Percentiles rank a stretch among this genome's conserved stretches.
phyloP scores from a whole-genome alignment of 2,329 filamentous ascomycete genomes.

The Cyphellophora attinorum region DNA sequence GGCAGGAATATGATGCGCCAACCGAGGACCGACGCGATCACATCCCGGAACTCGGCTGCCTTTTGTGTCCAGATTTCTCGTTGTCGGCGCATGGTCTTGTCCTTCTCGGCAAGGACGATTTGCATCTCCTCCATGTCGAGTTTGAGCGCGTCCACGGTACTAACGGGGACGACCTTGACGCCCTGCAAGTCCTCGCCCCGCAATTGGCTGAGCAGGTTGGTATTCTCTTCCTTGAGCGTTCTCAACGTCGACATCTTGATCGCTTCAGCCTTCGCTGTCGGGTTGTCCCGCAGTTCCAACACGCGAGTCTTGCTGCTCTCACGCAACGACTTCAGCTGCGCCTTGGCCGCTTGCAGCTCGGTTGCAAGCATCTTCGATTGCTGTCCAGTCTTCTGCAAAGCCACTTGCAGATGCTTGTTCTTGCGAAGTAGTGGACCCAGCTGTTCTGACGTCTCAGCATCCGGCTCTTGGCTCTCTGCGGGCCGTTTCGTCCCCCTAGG shows the following conservation, averaged over 20 bases:
- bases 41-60: conserved; percentile 88
- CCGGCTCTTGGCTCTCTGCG: conserved; percentile 31
- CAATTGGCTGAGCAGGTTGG: conserved; percentile 68
- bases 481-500: conserved; percentile 53
- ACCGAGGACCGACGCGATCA: conserved; percentile 81
- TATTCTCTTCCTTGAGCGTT: conserved; percentile 73
- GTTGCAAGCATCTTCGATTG: conserved; percentile 61
- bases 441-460: conserved; percentile 54
- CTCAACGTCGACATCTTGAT: conserved; percentile 73
- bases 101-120: conserved; percentile 55
- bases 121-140: conserved; percentile 66
- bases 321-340: conserved; percentile 61
- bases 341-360: conserved; percentile 61
- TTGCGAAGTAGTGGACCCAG: conserved; percentile 78
- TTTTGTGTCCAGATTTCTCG: conserved; percentile 91
- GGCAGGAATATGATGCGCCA: conserved; percentile 95
- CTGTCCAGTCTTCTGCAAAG: conserved; percentile 60
- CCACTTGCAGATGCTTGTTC: conserved; percentile 74
- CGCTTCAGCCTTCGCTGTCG: conserved; percentile 74
- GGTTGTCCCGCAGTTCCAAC: conserved; percentile 81
- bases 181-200: conserved; percentile 34
- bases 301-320: conserved; percentile 69
- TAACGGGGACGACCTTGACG: conserved; percentile 61
- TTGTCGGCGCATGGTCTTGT: conserved; percentile 75
- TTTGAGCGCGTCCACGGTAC: conserved; percentile 64